Evolutionary conservation across 2,329 filamentous ascomycete genomes (phyloP), one percentile per base, ranked within the genome.

Genomic region (Xenoacremonium recifei): DNA sequence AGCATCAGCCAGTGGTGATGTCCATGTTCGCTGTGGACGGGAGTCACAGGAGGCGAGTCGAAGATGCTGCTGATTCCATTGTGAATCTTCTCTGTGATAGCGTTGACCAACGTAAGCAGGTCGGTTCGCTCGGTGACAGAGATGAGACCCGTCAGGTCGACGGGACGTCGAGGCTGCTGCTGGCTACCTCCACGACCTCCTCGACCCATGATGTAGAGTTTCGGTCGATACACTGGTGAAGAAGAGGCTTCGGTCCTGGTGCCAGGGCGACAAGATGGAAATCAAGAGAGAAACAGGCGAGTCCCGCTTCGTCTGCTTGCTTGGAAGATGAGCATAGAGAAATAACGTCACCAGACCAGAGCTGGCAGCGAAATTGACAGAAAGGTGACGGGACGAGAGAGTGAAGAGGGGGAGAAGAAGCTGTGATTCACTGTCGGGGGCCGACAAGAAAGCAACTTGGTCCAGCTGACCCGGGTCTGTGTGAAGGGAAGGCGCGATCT

Each of bases 11-110:
- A 69, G 42, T 63, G 58, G 36, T 62, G 55, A 17, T 64, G 53
- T 6, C 55, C 58, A n/a, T 61, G 47, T 13, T 63, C 59, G 15
- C 47, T 54, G 4, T 57, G 42, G 27, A 63, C 50, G 16, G 65
- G 61, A 6, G 62, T 58, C 23, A 60, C 55, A 13, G 64, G 62
- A 17, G 72, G 65, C 5, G 66, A 68, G 49, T 80, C 75, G 49
- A 83, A 82, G 44, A 71, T 69, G 38, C 70, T 68, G 47, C 60
- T 66, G 44, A 82, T 67, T 30, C 78, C 70, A 38, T 69, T 70
- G 42, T 75, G 69, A 67, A 84, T 78, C 27, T 68, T 68, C 36
- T 82, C 78, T 25, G 73, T 75, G 47, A 81, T 75, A 34, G 70
- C 68, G 19, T 59, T 67, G 43, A 79, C 61, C 11, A 84, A 67